Percentiles rank a stretch among this genome's conserved stretches.
phyloP scores from a whole-genome alignment of 768 basidiomycete genomes.

The Termitomyces sp. region DNA sequence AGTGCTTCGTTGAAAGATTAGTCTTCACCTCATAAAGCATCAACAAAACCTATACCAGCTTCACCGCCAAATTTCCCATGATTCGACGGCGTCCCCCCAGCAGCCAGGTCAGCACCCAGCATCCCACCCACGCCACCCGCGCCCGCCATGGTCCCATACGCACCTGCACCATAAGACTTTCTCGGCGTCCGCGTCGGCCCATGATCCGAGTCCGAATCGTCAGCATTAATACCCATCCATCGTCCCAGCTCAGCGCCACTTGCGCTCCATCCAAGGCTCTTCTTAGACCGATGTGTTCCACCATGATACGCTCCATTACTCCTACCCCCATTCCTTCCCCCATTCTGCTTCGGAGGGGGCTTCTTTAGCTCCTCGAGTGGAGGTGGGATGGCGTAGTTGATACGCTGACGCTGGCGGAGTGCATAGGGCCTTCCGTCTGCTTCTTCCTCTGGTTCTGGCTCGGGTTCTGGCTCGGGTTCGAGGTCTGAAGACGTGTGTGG shows the following conservation, averaged over 20 bases:
- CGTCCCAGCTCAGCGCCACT: slow-evolving; percentile 70
- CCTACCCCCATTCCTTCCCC: slow-evolving; percentile 22
- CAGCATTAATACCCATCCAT: slow-evolving; percentile 70
- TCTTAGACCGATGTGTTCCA: slow-evolving; percentile 23
- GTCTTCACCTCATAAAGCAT: slow-evolving; percentile 2
- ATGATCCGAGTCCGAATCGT: slow-evolving; percentile 80
- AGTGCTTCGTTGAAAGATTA: slow-evolving; percentile 43
- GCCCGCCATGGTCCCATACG: slow-evolving; percentile 46
- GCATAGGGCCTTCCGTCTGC: slow-evolving; percentile 58
- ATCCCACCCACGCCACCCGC: slow-evolving; percentile 43
- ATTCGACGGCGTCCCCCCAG: slow-evolving; percentile 79
- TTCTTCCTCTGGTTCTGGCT: slow-evolving; percentile 42
- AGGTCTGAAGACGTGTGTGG: slow-evolving; percentile 40
- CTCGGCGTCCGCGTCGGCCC: slow-evolving; percentile 60
- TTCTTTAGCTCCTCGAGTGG: slow-evolving; percentile 67
- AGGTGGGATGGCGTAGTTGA: slow-evolving; percentile 81
- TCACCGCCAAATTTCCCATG: slow-evolving; percentile 81
- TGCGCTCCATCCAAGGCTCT: slow-evolving; percentile 73
- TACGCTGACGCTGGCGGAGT: slow-evolving; percentile 57
- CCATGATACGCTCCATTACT: slow-evolving; percentile 24
- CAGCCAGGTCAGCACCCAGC: slow-evolving; percentile 58
- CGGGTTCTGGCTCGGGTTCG: slow-evolving; percentile 38
- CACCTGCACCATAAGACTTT: slow-evolving; percentile 54
- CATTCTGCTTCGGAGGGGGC: slow-evolving; percentile 32
- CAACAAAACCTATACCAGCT: slow-evolving; percentile 33